Percentiles rank a stretch among this genome's conserved stretches.
Conservation (phyloP, 2,329 filamentous ascomycete species). For the Xylariaceae sp. region DNA sequence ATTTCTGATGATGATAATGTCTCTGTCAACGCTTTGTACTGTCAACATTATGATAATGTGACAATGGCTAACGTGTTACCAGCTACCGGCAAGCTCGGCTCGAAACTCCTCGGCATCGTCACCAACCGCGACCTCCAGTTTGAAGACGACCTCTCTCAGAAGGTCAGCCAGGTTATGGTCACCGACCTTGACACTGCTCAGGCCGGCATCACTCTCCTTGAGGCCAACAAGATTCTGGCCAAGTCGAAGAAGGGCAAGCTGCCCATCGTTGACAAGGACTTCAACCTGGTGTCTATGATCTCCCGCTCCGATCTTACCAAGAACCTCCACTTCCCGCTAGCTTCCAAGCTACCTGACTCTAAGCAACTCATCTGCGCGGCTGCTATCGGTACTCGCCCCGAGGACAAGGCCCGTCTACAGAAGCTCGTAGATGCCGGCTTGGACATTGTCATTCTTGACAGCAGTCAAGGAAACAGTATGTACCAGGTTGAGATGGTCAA, state of each 20-base stretch:
- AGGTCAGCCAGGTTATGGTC: constrained; percentile 89
- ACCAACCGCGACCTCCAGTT: constrained; percentile 98
- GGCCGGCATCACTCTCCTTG: constrained; percentile 72
- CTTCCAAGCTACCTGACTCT: constrained; percentile 91
- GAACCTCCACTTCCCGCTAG: constrained; percentile 94
- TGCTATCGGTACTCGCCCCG: constrained; percentile 88
- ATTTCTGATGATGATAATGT: constrained; percentile 36
- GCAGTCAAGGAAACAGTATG: constrained; percentile 96
- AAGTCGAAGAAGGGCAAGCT: constrained; percentile 98
- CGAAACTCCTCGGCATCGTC: constrained; percentile 94
- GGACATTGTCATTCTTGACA: constrained; percentile 92
- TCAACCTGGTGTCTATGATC: constrained; percentile 87
- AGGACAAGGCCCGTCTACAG: constrained; percentile 81
- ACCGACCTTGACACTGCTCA: constrained; percentile 87
- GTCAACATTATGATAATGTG: constrained; percentile 12
- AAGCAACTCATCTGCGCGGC: constrained; percentile 97
- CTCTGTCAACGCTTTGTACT: not conserved
- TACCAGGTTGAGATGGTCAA: constrained; percentile 99
- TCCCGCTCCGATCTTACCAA: constrained; percentile 96
- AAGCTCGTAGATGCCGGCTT: constrained; percentile 91
- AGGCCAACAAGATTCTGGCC: constrained; percentile 89
- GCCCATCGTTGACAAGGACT: constrained; percentile 77
- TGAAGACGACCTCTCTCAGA: constrained; percentile 65
- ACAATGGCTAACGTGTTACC: constrained; percentile 36
- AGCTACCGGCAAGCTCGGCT: constrained; percentile 91